A percentile compares a stretch with the other conserved stretches of the same genome.
phyloP scores from a whole-genome alignment of 257 asterid species.

The Orobanche coerulescens region DNA sequence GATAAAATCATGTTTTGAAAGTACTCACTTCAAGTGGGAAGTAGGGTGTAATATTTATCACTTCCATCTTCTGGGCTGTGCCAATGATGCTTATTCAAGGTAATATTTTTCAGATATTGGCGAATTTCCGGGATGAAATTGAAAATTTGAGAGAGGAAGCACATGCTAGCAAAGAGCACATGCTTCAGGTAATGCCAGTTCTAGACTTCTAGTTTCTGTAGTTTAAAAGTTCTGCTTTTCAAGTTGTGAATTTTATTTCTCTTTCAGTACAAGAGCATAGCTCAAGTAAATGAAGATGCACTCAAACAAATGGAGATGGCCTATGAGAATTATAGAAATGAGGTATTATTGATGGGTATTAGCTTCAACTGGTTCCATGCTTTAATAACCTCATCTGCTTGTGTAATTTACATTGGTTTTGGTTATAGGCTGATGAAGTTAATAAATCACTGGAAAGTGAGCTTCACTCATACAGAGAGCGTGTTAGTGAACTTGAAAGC shows the following conservation, averaged over 20 bases:
- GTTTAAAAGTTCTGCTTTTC: conserved; percentile 10
- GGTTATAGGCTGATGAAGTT: conserved; percentile 43
- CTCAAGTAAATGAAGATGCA: conserved; percentile 80
- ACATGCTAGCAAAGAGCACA: conserved; percentile 61
- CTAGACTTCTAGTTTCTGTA: not conserved
- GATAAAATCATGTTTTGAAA: no score
- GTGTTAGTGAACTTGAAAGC: conserved; percentile 50
- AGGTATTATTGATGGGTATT: conserved; percentile 34
- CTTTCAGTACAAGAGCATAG: conserved; percentile 78
- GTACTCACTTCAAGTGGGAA: no score
- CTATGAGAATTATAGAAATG: conserved; percentile 51
- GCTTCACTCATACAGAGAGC: conserved; percentile 41
- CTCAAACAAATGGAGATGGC: conserved; percentile 60
- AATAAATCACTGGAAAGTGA: conserved; percentile 68
- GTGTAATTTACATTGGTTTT: conserved; percentile 6
- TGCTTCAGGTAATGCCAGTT: conserved; percentile 57
- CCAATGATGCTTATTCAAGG: not conserved
- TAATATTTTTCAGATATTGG: conserved; percentile 32
- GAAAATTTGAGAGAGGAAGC: conserved; percentile 61
- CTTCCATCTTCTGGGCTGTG: not conserved
- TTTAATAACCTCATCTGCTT: not conserved
- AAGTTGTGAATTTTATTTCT: conserved; percentile 25
- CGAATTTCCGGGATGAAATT: conserved; percentile 43
- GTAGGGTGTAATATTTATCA: not conserved
- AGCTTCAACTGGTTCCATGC: not conserved